Conservation (phyloP, 345 rosid genomes). For the Psidium guajava region DNA sequence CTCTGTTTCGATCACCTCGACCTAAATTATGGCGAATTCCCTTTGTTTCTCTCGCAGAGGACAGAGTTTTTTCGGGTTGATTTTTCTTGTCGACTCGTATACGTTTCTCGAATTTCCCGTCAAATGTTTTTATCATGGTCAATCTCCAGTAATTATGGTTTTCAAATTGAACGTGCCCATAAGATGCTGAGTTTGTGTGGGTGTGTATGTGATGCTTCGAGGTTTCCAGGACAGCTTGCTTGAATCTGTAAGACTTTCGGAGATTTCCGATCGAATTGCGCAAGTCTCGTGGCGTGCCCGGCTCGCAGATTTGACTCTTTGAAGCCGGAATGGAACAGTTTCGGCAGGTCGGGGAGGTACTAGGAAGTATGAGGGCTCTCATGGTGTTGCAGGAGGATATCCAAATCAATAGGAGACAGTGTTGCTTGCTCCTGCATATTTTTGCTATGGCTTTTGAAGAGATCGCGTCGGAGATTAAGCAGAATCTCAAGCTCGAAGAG, state of each 20-base stretch:
- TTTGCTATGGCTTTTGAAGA: conserved; percentile 51
- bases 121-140: neutral
- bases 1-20: neutral
- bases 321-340: conserved; percentile 52
- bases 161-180: neutral
- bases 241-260: neutral
- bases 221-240: neutral
- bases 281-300: neutral
- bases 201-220: neutral
- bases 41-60: neutral
- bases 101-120: neutral
- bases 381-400: conserved; percentile 80
- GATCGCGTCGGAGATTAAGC: conserved; percentile 62
- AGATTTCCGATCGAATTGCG: neutral
- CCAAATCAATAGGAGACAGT: conserved; percentile 64
- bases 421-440: conserved; percentile 49
- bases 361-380: conserved; percentile 78
- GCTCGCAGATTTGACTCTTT: neutral
- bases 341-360: conserved; percentile 81
- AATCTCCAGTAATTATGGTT: neutral
- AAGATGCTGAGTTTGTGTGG: neutral
- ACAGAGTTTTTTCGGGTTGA: neutral
- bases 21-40: neutral
- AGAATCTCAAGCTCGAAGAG: conserved; percentile 70
- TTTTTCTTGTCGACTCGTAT: neutral